A percentile compares a stretch with the other conserved stretches of the same genome.
phyloP scores from a whole-genome alignment of 225 moss, liverwort and hornwort species.

The Bryum argenteum region DNA sequence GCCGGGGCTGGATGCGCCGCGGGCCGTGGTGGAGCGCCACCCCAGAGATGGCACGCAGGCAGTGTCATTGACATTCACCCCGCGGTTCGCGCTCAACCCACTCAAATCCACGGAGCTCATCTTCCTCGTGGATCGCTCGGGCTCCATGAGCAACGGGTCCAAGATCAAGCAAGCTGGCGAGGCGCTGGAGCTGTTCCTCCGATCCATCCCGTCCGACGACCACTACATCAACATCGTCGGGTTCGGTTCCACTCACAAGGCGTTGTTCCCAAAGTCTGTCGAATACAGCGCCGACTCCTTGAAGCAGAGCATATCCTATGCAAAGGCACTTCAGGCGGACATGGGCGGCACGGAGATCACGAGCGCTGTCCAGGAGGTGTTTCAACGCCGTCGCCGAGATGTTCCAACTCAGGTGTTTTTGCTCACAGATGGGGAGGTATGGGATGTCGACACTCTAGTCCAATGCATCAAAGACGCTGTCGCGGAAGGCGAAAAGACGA shows the following conservation, averaged over 20 bases:
- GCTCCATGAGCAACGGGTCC: conserved; percentile 36
- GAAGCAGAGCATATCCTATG: conserved; percentile 33
- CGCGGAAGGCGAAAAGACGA: conserved; percentile 26
- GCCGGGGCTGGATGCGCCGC: conserved; percentile 41
- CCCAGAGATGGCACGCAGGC: conserved; percentile 45
- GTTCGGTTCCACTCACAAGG: conserved; percentile 36
- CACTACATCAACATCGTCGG: conserved; percentile 70
- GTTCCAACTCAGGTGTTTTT: conserved; percentile 53
- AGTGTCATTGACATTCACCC: conserved; percentile 47
- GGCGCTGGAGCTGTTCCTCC: conserved; percentile 54
- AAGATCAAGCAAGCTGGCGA: conserved; percentile 39
- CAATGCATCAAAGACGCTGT: conserved; percentile 28
- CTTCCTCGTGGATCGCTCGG: conserved; percentile 63
- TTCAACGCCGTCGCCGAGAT: conserved; percentile 44
- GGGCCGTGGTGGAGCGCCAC: conserved; percentile 57
- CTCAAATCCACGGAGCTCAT: conserved; percentile 52
- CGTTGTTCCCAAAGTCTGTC: conserved; percentile 52
- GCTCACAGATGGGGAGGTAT: conserved; percentile 63
- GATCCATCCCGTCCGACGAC: conserved; percentile 56
- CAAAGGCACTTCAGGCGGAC: conserved; percentile 41
- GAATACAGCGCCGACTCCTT: conserved; percentile 42
- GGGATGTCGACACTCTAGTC: conserved; percentile 38
- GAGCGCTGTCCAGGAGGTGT: conserved; percentile 38
- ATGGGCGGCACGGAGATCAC: conserved; percentile 61
- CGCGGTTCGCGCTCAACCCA: conserved; percentile 44